Base-by-base conservation (phyloP, 139 green algal genomes). In the Coccomyxa sp. region DNA sequence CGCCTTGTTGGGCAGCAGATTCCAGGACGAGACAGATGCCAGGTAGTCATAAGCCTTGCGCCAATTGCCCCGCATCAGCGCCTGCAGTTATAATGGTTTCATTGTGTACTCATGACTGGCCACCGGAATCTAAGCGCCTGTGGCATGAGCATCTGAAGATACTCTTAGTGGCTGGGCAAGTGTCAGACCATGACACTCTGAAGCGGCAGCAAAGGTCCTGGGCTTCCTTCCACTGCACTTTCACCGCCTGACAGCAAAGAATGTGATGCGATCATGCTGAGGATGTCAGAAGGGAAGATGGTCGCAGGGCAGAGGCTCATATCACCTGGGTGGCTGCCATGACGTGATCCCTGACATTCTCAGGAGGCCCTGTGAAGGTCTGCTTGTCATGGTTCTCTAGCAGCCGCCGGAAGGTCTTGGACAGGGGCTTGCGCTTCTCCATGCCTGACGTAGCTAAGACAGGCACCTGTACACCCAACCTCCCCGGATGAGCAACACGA, bases 301-400 rank as follows among this genome's bases (percentile, higher is more conserved):
- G n/a, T n/a, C n/a, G n/a, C n/a, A n/a, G n/a, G n/a, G n/a, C n/a
- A n/a, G n/a, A n/a, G n/a, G n/a, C n/a, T n/a, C n/a, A n/a, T n/a
- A n/a, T n/a, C 71, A 76, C 70, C 34, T 83, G 83, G 8, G 90
- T 94, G 8, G 93, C 92, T 0, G 94, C 93, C 92, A 99, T 97
- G 22, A 99, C 88, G 83, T 98, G 93, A 85, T 99, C 97, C 55
- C 97, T 90, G 75, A 99, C 95, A 68, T 95, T 98, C 89, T 99
- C 97, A 39, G 97, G 95, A 12, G 97, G 97, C 1, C 96, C 96
- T 64, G 85, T 94, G 88, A 98, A 98, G 39, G 92, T 97, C 85
- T 98, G 95, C 44, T 89, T 84, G 39, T 94, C 91, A 81, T 98
- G 98, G 41, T 95, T 97, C 79, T 99, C 95, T 70, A 98, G 83